A percentile compares a stretch with the other conserved stretches of the same genome.
Conservation (phyloP, 768 basidiomycete species). For the Guyanaporus albipodus region DNA sequence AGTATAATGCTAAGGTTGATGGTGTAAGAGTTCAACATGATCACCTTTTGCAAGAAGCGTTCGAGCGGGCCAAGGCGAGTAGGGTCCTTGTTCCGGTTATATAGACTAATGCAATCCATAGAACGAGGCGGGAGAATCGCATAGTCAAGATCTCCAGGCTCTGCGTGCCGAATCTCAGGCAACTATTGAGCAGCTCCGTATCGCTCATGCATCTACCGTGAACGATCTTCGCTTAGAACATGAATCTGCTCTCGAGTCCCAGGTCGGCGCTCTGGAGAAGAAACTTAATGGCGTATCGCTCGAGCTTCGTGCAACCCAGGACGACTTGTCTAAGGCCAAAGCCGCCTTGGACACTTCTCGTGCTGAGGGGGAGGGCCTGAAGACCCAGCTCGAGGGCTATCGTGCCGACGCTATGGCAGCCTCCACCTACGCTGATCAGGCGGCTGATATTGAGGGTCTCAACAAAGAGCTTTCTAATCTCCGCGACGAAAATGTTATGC, state of each 20-base stretch:
- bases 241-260: constrained; percentile 51
- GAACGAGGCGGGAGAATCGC: constrained; percentile 68
- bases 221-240: constrained; percentile 65
- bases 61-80: constrained; percentile 73
- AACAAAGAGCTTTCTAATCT: constrained; percentile 53
- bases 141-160: constrained; percentile 65
- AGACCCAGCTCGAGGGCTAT: constrained; percentile 62
- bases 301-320: constrained; percentile 80
- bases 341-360: constrained; percentile 47
- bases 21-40: constrained; percentile 63
- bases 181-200: constrained; percentile 66
- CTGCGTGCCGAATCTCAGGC: constrained; percentile 64
- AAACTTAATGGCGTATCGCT: constrained; percentile 56
- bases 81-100: background rate
- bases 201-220: constrained; percentile 56
- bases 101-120: constrained; percentile 28
- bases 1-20: constrained; percentile 65
- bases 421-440: constrained; percentile 44
- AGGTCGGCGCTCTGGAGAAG: constrained; percentile 58
- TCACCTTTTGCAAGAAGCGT: constrained; percentile 59
- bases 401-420: constrained; percentile 42
- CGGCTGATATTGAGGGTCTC: constrained; percentile 52
- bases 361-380: constrained; percentile 53
- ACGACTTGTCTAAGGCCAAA: constrained; percentile 79
- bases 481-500: constrained; percentile 67